Evolutionary conservation across 352 stramenopile species (phyloP).

Genomic region (Globisporangium apiculatum): DNA sequence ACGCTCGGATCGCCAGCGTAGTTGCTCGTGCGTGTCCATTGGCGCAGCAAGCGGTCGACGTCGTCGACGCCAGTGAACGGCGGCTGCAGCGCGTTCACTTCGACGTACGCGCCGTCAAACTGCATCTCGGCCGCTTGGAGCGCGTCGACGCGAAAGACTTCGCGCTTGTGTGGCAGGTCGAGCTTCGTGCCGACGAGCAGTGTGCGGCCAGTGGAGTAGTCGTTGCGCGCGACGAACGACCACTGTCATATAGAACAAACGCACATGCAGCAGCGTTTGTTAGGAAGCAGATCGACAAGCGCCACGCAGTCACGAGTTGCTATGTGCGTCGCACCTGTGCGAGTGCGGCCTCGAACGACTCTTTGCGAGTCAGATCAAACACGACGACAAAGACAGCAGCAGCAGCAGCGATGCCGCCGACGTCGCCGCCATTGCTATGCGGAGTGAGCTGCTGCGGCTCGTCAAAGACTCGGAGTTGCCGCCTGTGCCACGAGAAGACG

Average conservation of each 20-base stretch:
- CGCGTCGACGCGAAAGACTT: conserved; percentile 30
- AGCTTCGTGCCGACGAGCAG: conserved; percentile 53
- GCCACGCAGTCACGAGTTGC: neutral
- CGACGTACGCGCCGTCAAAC: conserved; percentile 45
- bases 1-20: too few species aligned
- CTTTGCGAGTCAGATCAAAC: conserved; percentile 39
- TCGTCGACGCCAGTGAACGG: conserved; percentile 21
- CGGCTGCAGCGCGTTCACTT: conserved; percentile 24
- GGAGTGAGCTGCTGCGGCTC: conserved; percentile 5
- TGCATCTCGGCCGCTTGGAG: conserved; percentile 36
- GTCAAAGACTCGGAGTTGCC: conserved; percentile 9
- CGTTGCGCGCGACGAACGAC: conserved; percentile 14
- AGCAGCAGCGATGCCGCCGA: conserved; percentile 7
- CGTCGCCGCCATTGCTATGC: neutral
- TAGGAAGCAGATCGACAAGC: neutral
- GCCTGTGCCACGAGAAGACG: conserved; percentile 2
- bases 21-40: conserved; percentile 14
- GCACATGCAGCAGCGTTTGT: neutral
- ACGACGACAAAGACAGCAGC: conserved; percentile 36
- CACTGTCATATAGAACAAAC: conserved; percentile 16
- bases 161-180: conserved; percentile 27
- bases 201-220: conserved; percentile 7
- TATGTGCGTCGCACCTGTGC: conserved; percentile 13
- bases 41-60: conserved; percentile 13
- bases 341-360: conserved; percentile 30